Base-by-base conservation (phyloP, 2,329 filamentous ascomycete genomes). In the Colletotrichum abscissum region DNA sequence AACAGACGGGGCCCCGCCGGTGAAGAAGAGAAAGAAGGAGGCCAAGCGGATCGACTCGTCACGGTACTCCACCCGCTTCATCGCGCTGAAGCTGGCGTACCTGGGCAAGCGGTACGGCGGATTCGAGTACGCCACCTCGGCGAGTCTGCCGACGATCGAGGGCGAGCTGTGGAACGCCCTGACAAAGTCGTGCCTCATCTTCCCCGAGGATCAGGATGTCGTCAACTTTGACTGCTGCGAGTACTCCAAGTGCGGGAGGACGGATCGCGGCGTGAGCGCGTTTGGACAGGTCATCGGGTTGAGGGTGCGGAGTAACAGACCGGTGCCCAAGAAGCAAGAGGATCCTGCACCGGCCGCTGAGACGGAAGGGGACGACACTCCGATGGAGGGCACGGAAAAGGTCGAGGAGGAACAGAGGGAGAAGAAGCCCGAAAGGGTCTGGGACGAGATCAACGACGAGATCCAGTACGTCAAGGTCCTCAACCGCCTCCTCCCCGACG, bases 221-320 rank as follows among this genome's bases (percentile, higher is more conserved):
- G 86, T 98, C 30, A 92, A 94, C 81, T 98, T 95, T 89, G 91
- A 94, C 42, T 92, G 92, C 8, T 95, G 92, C 82, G 94, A 97
- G 74, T 99, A 98, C 82, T 95, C 94, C 46, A 99, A 99, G 82
- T 98, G 96, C 79, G 97, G 97, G 2, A 89, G 97, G 75, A 99
- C 97, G 22, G 97, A 99, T 81, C 89, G 92, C 67, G 97, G 97
- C 14, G 97, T 99, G 46, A 98, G 95, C 82, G 95, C 97, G 3
- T 99, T 99, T 84, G 97, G 97, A 0, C 97, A 99, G 85, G 97
- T 99, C 70, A 91, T 99, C 79, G 93, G 92, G 0, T 84, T 99
- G 54, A 86, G 93, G 68, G 92, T 99, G 19, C 88, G 96, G 80
- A 98, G 95, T 82, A 93, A 93, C 78, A 86, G 89, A 76, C 94